Conservation (phyloP, 2,329 filamentous ascomycete species). For the Pseudogymnoascus sp. region DNA sequence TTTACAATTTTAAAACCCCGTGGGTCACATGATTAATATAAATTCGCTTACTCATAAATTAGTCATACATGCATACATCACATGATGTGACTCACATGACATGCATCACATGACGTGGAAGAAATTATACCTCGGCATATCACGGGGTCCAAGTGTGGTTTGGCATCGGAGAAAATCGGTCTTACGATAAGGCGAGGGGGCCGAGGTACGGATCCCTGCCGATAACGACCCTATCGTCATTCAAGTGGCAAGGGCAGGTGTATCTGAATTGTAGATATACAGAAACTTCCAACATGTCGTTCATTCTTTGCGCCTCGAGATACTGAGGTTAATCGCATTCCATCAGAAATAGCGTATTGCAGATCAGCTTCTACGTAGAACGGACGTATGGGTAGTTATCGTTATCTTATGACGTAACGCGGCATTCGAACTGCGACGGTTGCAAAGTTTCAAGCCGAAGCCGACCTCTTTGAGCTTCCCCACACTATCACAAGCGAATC, state of each 20-base stretch:
- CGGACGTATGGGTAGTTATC: background rate
- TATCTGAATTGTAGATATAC: background rate
- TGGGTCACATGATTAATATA: background rate
- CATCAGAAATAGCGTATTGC: background rate
- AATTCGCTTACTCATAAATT: background rate
- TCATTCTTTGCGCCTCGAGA: background rate
- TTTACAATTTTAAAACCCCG: slow-evolving; percentile 5
- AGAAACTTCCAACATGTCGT: background rate
- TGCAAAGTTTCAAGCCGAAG: background rate
- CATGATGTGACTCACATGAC: background rate
- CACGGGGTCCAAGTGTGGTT: background rate
- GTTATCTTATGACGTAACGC: background rate
- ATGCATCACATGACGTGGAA: background rate
- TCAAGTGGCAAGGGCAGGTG: background rate
- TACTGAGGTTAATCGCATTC: background rate
- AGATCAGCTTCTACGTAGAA: background rate
- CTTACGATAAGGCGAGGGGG: background rate
- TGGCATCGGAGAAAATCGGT: slow-evolving; percentile 6
- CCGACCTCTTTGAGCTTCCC: slow-evolving; percentile 8
- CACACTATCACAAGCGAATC: slow-evolving; percentile 11
- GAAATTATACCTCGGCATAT: background rate
- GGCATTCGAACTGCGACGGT: background rate
- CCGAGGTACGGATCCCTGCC: slow-evolving; percentile 3
- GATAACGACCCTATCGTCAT: slow-evolving; percentile 4
- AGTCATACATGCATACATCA: background rate